Conservation (phyloP, 345 rosid species). For the Reutealis trisperma region DNA sequence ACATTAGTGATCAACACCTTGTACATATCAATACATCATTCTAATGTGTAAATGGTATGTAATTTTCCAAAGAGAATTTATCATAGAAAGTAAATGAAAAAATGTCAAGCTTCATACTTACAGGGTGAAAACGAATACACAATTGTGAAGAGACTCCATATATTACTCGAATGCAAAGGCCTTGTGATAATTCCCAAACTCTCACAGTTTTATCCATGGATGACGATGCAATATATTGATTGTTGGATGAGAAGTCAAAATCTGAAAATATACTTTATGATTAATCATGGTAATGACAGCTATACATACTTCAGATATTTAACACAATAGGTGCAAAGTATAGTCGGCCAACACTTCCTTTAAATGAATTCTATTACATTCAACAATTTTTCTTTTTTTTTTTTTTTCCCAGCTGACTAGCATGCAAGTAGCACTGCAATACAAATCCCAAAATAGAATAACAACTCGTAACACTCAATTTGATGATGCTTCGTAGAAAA, state of each 20-base stretch:
- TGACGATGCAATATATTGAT: constrained; percentile 91
- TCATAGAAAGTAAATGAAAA: not conserved
- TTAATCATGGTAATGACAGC: constrained; percentile 22
- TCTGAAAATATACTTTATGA: constrained; percentile 51
- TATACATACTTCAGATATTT: constrained; percentile 1
- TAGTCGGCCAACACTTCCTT: not conserved
- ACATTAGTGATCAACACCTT: not conserved
- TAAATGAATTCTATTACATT: not conserved
- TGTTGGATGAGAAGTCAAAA: constrained; percentile 96
- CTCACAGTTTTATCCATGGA: constrained; percentile 94
- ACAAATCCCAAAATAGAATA: not conserved
- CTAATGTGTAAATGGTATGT: not conserved
- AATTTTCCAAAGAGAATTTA: not conserved
- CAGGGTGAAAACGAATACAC: constrained; percentile 96
- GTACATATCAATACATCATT: not conserved
- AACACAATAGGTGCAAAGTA: not conserved
- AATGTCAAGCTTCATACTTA: constrained; percentile 42
- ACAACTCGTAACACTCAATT: not conserved
- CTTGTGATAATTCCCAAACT: constrained; percentile 94
- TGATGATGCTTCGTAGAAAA: not conserved
- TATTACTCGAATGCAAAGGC: constrained; percentile 89
- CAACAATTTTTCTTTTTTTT: too few relatives aligned
- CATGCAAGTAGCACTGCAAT: not conserved
- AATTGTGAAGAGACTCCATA: constrained; percentile 84
- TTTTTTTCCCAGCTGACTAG: too few relatives aligned